Evolutionary conservation across 177 flowering plant species (phyloP).

Genomic region (Telopea speciosissima): DNA sequence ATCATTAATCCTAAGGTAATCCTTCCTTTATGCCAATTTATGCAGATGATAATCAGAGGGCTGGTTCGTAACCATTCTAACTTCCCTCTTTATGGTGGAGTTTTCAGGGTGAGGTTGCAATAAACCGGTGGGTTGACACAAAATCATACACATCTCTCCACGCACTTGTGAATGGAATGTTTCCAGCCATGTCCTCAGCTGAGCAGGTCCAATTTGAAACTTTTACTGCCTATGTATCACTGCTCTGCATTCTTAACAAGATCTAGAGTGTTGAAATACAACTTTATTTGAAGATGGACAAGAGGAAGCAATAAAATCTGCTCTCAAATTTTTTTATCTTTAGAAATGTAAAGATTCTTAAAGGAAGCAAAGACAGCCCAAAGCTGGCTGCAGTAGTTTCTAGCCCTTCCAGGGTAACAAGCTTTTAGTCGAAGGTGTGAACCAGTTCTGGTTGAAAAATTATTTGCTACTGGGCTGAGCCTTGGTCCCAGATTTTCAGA

Average conservation of each 20-base stretch:
- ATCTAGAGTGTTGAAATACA: not conserved
- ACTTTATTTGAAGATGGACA: no score
- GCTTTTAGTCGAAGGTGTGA: no score
- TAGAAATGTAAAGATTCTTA: no score
- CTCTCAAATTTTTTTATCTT: no score
- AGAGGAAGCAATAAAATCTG: no score
- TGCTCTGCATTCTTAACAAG: not conserved
- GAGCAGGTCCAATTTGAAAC: conserved; percentile 46
- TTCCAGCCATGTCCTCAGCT: conserved; percentile 51
- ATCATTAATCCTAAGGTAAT: conserved; percentile 92
- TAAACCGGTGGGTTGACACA: conserved; percentile 59
- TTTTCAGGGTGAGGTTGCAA: conserved; percentile 76
- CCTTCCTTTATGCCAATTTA: not conserved
- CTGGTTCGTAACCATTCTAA: not conserved
- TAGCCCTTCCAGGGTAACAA: no score
- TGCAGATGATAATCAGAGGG: not conserved
- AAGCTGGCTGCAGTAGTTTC: no score
- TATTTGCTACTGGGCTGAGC: no score
- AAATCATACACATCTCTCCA: conserved; percentile 75
- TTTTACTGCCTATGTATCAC: not conserved
- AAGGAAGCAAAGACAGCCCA: no score
- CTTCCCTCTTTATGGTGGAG: conserved; percentile 13
- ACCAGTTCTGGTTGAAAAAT: no score
- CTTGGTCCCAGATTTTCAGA: no score
- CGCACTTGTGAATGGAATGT: conserved; percentile 76